Evolutionary conservation across 2,329 filamentous ascomycete species (phyloP).

Genomic region (Aspergillus sp.): DNA sequence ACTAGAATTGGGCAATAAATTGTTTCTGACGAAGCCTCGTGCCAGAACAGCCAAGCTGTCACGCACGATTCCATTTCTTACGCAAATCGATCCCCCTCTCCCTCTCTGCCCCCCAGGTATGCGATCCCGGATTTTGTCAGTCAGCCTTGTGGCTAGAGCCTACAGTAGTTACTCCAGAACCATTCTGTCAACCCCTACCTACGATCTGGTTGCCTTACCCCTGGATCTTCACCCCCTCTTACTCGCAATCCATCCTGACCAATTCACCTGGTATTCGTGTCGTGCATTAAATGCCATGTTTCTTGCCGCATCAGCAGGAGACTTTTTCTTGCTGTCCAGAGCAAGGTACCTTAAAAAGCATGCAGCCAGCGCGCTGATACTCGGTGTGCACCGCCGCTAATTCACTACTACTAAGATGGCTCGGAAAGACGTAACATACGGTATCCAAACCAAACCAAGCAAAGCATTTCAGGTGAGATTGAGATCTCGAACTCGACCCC

Average conservation of each 20-base stretch:
- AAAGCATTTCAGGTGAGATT: conserved; percentile 10
- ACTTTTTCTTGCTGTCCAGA: conserved; percentile 2
- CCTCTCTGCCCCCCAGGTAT: not conserved
- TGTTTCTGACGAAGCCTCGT: conserved; percentile 11
- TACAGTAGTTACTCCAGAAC: too few relatives aligned
- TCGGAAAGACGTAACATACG: not conserved
- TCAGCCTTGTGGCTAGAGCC: conserved; percentile 8
- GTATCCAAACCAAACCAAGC: conserved; percentile 7
- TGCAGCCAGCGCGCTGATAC: conserved; percentile 5
- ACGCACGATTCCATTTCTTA: conserved; percentile 1
- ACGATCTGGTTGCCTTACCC: conserved; percentile 9
- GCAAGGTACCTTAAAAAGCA: conserved; percentile 2
- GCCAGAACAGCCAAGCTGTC: not conserved
- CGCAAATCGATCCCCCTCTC: not conserved
- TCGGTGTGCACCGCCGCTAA: conserved; percentile 1
- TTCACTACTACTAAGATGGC: not conserved
- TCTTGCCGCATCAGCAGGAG: not conserved
- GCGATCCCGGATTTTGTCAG: conserved; percentile 2
- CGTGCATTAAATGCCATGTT: not conserved
- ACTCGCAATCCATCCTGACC: not conserved
- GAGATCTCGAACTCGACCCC: conserved; percentile 1
- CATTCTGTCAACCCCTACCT: not conserved
- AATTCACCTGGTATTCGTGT: conserved; percentile 6
- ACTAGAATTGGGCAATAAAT: not conserved
- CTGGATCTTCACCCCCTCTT: conserved; percentile 6